Evolutionary conservation across 352 stramenopile genomes (phyloP).

Genomic region (Phytophthora colocasiae): DNA sequence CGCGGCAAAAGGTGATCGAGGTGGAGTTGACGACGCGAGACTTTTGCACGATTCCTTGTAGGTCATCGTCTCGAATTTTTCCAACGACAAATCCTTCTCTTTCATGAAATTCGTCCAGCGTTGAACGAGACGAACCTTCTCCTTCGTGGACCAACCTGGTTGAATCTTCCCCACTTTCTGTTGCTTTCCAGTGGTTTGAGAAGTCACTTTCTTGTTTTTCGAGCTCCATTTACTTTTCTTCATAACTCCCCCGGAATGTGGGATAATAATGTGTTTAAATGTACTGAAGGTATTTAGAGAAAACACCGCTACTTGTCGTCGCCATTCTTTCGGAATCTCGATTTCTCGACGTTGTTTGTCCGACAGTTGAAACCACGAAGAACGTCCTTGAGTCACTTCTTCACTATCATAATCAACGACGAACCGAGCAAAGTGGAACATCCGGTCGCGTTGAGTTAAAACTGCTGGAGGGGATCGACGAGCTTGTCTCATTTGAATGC

Average conservation of each 20-base stretch:
- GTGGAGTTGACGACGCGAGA: constrained; percentile 2
- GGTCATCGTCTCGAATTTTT: constrained; percentile 6
- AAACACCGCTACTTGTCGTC: constrained; percentile 25
- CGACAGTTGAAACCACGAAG: constrained; percentile 26
- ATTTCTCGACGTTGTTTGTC: constrained; percentile 8
- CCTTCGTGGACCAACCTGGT: constrained; percentile 19
- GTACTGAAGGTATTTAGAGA: constrained; percentile 10
- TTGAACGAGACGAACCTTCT: constrained; percentile 13
- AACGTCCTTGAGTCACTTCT: constrained; percentile 1
- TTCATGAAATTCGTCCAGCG: constrained; percentile 22
- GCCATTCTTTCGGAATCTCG: constrained; percentile 19
- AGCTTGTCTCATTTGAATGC: constrained; percentile 5
- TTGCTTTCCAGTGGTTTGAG: background rate
- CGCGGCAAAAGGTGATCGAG: constrained; percentile 17
- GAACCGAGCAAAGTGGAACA: constrained; percentile 20
- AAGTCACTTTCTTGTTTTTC: constrained; percentile 1
- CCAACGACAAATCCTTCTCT: constrained; percentile 11
- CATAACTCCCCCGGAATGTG: background rate
- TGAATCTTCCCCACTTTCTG: background rate
- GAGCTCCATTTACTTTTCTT: background rate
- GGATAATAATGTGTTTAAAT: constrained; percentile 13
- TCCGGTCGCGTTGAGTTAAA: constrained; percentile 26
- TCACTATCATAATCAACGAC: constrained; percentile 18
- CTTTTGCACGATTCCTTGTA: constrained; percentile 11
- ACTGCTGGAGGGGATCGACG: constrained; percentile 24